These are phyloP conservation scores for Mrakia gelida DNA, from an alignment of 768 basidiomycete species.

Conservation along the genomic window DNA sequence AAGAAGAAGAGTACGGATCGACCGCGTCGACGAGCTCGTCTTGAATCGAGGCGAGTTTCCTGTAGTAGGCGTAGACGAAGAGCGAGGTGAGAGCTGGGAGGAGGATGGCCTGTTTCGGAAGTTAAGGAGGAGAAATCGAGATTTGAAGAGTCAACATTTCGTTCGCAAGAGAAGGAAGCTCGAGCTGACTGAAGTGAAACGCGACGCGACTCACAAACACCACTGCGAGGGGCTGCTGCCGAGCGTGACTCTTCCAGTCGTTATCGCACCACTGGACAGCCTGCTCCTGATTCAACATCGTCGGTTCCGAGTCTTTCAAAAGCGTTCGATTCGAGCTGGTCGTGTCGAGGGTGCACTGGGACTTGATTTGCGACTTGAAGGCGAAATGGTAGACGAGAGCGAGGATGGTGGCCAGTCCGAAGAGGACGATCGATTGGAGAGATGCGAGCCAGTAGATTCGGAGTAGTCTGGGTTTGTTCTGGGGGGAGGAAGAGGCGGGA, in stretches of 20 bases:
- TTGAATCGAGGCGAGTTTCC: not conserved
- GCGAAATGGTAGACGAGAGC: not conserved
- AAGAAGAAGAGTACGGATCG: not conserved
- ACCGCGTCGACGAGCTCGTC: not conserved
- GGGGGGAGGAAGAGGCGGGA: not conserved
- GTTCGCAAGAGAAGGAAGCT: not conserved
- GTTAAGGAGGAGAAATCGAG: too few relatives aligned
- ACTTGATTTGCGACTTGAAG: too few relatives aligned
- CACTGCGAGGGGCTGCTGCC: not conserved
- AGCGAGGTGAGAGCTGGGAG: not conserved
- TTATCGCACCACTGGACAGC: not conserved
- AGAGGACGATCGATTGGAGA: not conserved
- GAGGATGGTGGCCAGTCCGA: not conserved
- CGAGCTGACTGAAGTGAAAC: not conserved
- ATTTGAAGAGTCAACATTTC: not conserved
- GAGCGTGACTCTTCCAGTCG: not conserved
- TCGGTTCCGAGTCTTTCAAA: not conserved
- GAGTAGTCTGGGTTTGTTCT: not conserved
- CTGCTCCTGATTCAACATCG: not conserved
- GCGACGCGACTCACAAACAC: not conserved
- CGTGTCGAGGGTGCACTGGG: not conserved
- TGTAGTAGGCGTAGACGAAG: not conserved
- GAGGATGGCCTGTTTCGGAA: not conserved
- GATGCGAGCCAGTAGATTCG: not conserved
- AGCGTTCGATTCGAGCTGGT: not conserved